A percentile compares a stretch with the other conserved stretches of the same genome.
phyloP scores from a whole-genome alignment of 2,329 filamentous ascomycete species.

The Pleomassaria siparia region DNA sequence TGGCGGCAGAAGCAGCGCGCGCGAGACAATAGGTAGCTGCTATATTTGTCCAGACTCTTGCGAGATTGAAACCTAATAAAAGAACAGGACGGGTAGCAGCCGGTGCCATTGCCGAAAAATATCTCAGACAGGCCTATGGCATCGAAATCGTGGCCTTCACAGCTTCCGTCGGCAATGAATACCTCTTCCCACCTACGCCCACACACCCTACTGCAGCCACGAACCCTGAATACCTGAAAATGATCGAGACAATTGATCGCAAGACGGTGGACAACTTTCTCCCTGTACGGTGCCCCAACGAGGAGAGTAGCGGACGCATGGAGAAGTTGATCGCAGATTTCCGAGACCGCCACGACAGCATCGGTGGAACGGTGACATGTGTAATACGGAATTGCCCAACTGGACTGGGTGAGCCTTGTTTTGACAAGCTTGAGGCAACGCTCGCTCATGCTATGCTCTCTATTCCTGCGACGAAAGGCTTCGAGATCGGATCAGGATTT shows the following conservation, averaged over 20 bases:
- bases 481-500: constrained; percentile 94
- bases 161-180: constrained; percentile 76
- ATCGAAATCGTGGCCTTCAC: constrained; percentile 92
- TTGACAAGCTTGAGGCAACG: constrained; percentile 91
- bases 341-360: constrained; percentile 79
- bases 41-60: not conserved
- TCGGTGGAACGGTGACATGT: constrained; percentile 92
- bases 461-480: constrained; percentile 93
- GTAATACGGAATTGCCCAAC: constrained; percentile 84
- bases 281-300: constrained; percentile 85
- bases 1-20: constrained; percentile 85
- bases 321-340: constrained; percentile 75
- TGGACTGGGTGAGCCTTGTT: constrained; percentile 89
- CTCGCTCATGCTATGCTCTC: constrained; percentile 93
- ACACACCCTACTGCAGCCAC: constrained; percentile 66
- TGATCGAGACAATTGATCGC: constrained; percentile 73
- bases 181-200: constrained; percentile 72
- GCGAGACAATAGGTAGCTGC: constrained; percentile 80
- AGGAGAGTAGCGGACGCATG: constrained; percentile 68
- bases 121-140: constrained; percentile 75
- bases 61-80: constrained; percentile 2
- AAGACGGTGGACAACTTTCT: constrained; percentile 77
- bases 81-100: constrained; percentile 76
- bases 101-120: constrained; percentile 91
- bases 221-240: constrained; percentile 75